Evolutionary conservation across 2,329 filamentous ascomycete species (phyloP).

Genomic region (Xylaria multiplex): DNA sequence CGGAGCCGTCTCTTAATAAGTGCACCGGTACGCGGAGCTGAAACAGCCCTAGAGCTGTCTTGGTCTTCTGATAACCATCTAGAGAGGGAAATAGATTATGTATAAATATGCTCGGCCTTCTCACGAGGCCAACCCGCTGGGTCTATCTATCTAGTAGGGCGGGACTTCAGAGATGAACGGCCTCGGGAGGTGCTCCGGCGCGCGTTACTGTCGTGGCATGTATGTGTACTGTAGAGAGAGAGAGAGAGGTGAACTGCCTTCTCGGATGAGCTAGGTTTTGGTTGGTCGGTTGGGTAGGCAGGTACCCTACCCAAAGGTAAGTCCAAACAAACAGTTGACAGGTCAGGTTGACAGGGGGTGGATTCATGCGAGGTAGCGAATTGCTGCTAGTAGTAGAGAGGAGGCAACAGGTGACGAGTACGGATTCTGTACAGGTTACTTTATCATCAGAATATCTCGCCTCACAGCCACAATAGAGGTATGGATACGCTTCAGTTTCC

Average conservation of each 20-base stretch:
- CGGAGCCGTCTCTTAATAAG: conserved; percentile 1
- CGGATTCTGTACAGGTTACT: no score
- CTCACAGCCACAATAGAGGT: no score
- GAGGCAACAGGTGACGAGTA: neutral
- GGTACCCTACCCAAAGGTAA: neutral
- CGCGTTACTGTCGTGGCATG: conserved; percentile 21
- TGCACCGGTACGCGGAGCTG: neutral
- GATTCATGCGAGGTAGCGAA: neutral
- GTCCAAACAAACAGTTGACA: conserved; percentile 9
- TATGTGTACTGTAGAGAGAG: neutral
- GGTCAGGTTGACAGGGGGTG: neutral
- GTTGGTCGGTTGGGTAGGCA: neutral
- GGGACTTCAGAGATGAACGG: conserved; percentile 2
- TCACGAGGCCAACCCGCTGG: neutral
- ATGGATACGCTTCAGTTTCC: no score
- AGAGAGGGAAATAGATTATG: neutral
- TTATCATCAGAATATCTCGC: no score
- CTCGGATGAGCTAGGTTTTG: conserved; percentile 13
- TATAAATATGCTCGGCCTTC: neutral
- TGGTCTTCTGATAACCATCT: neutral
- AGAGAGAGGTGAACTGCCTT: conserved; percentile 1
- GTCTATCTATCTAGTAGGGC: neutral
- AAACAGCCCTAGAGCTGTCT: neutral
- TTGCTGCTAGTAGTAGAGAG: neutral
- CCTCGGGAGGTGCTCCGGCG: conserved; percentile 4